Evolutionary conservation across 2,329 filamentous ascomycete genomes (phyloP).

Genomic region (Scedosporium dehoogii): DNA sequence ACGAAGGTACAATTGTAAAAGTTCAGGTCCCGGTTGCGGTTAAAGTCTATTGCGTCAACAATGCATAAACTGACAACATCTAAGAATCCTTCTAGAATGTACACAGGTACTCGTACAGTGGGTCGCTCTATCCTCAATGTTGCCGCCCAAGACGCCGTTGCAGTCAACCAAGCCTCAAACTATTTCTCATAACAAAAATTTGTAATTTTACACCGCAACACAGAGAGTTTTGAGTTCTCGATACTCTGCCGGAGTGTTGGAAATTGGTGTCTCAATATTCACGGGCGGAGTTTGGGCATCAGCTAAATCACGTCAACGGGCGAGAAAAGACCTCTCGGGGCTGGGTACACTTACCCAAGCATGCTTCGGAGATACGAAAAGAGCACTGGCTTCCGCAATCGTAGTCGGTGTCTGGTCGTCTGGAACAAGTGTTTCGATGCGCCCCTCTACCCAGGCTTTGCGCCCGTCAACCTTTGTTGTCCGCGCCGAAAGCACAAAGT

Average conservation of each 20-base stretch:
- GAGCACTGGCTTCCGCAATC: slow-evolving; percentile 70
- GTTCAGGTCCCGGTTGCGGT: not conserved
- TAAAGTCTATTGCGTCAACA: not conserved
- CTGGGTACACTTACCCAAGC: slow-evolving; percentile 51
- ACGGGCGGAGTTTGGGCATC: slow-evolving; percentile 13
- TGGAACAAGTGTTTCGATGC: slow-evolving; percentile 65
- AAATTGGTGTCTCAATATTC: not conserved
- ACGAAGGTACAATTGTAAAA: not conserved
- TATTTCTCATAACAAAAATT: too few relatives aligned
- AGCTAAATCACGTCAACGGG: slow-evolving; percentile 8
- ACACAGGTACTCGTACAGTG: too few relatives aligned
- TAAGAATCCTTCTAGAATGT: not conserved
- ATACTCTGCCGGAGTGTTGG: too few relatives aligned
- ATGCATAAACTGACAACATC: not conserved
- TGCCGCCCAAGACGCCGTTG: too few relatives aligned
- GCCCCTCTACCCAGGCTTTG: slow-evolving; percentile 88
- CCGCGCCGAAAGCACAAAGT: slow-evolving; percentile 67
- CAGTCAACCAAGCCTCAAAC: too few relatives aligned
- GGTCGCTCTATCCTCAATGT: too few relatives aligned
- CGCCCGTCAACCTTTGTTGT: slow-evolving; percentile 82
- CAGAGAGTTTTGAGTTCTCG: not conserved
- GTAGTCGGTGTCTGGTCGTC: slow-evolving; percentile 53
- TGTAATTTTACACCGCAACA: not conserved
- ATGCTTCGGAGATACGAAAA: slow-evolving; percentile 83
- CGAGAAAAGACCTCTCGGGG: not conserved